A percentile compares a stretch with the other conserved stretches of the same genome.
phyloP scores from a whole-genome alignment of 2,329 filamentous ascomycete species.

The Ophiostoma pallidulum region DNA sequence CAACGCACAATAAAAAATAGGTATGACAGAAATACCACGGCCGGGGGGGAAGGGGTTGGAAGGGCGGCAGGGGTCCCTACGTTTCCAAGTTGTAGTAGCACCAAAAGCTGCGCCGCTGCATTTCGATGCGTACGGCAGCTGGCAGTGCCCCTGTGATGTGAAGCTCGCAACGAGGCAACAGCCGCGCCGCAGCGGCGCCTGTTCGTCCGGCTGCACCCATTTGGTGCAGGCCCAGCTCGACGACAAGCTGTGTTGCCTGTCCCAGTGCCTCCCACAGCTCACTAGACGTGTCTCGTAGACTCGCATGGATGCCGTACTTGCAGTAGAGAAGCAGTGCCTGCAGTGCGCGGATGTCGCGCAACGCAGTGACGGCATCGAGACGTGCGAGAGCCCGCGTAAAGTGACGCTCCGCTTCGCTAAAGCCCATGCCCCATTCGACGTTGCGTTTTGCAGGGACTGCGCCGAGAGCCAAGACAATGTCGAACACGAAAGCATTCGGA shows the following conservation, averaged over 20 bases:
- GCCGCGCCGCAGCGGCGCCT: background rate
- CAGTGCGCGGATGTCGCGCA: conserved; percentile 2
- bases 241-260: conserved; percentile 4
- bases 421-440: background rate
- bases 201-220: background rate
- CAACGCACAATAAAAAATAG: background rate
- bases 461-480: conserved; percentile 4
- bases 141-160: conserved; percentile 1
- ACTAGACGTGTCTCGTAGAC: conserved; percentile 1
- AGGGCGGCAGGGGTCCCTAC: too few species aligned
- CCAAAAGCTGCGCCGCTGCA: conserved; percentile 6
- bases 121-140: background rate
- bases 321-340: conserved; percentile 4
- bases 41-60: too few species aligned
- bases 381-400: conserved; percentile 2
- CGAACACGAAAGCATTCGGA: conserved; percentile 1
- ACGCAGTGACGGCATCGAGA: background rate
- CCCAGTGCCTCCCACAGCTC: conserved; percentile 4
- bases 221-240: conserved; percentile 2
- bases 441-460: background rate
- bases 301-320: conserved; percentile 7
- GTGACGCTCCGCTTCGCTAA: conserved; percentile 2
- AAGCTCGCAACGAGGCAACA: background rate
- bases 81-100: conserved; percentile 9
- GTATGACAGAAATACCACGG: background rate